phyloP scores from a whole-genome alignment of 2,329 filamentous ascomycete genomes.

The Aurifilum marmelostoma region DNA sequence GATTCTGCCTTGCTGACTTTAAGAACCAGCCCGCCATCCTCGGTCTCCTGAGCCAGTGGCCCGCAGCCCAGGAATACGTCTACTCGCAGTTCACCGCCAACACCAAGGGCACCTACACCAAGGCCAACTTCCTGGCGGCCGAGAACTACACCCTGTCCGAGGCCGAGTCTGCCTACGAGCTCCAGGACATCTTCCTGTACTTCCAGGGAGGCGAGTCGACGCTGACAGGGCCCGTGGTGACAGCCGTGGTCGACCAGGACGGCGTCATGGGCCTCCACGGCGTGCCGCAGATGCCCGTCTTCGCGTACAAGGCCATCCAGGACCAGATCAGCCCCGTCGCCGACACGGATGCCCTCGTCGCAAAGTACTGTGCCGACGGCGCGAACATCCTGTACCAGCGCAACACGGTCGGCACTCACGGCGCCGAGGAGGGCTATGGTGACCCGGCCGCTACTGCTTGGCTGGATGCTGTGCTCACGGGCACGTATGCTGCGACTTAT shows the following conservation, averaged over 20 bases:
- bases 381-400: constrained; percentile 49
- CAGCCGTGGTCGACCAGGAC: constrained; percentile 36
- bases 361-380: constrained; percentile 44
- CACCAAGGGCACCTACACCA: constrained; percentile 38
- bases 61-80: constrained; percentile 36
- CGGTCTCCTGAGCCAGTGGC: constrained; percentile 41
- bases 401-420: constrained; percentile 47
- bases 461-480: constrained; percentile 31
- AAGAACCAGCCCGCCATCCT: constrained; percentile 30
- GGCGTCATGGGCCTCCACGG: constrained; percentile 43
- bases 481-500: constrained; percentile 19
- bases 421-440: constrained; percentile 37
- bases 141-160: constrained; percentile 34
- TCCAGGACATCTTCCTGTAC: constrained; percentile 45
- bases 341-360: constrained; percentile 46
- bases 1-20: too few species aligned
- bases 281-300: constrained; percentile 49
- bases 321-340: constrained; percentile 48
- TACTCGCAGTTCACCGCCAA: constrained; percentile 35
- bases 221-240: constrained; percentile 33
- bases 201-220: constrained; percentile 42
- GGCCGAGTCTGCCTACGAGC: constrained; percentile 37
- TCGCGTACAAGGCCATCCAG: constrained; percentile 49
- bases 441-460: constrained; percentile 32
- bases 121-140: constrained; percentile 39